These are phyloP conservation scores for Sugiyamaella chiloensis DNA, from an alignment of 805 yeast genomes.

Conservation along the genomic window DNA sequence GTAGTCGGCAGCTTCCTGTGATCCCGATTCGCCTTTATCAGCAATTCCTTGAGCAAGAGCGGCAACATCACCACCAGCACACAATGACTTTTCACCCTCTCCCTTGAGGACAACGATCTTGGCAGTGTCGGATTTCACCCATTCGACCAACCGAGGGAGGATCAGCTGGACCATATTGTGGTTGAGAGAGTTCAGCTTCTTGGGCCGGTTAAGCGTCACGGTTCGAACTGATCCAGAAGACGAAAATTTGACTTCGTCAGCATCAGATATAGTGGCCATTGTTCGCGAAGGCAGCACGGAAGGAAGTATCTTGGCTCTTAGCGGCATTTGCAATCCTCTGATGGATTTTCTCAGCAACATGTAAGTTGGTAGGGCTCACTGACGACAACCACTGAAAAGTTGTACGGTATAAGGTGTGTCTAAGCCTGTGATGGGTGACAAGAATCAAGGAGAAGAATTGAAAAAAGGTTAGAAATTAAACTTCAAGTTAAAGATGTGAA, in stretches of 20 bases:
- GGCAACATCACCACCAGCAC: slow-evolving; percentile 97
- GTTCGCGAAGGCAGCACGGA: slow-evolving; percentile 21
- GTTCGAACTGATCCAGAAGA: slow-evolving; percentile 65
- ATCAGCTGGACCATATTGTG: slow-evolving; percentile 70
- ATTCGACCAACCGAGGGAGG: slow-evolving; percentile 71
- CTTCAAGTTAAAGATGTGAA: too few relatives aligned
- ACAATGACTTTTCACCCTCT: slow-evolving; percentile 60
- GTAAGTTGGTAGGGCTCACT: too few relatives aligned
- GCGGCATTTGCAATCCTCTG: slow-evolving; percentile 29
- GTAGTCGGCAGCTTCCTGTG: slow-evolving; percentile 54
- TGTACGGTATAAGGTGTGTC: too few relatives aligned
- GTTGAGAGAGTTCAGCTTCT: slow-evolving; percentile 81
- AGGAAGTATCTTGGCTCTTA: slow-evolving; percentile 32
- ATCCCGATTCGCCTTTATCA: slow-evolving; percentile 44
- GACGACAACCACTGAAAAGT: too few relatives aligned
- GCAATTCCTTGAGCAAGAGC: slow-evolving; percentile 51
- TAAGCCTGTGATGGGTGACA: too few relatives aligned
- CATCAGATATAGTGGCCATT: slow-evolving; percentile 9
- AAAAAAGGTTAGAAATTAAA: too few relatives aligned
- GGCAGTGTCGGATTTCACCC: slow-evolving; percentile 62
- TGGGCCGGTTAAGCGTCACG: slow-evolving; percentile 72
- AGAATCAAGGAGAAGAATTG: too few relatives aligned
- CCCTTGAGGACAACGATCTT: slow-evolving; percentile 68
- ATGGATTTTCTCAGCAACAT: not conserved
- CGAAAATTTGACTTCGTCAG: slow-evolving; percentile 59